Base-by-base conservation (phyloP, 192 early-diverging fungal species). In the Entomortierella parvispora region DNA sequence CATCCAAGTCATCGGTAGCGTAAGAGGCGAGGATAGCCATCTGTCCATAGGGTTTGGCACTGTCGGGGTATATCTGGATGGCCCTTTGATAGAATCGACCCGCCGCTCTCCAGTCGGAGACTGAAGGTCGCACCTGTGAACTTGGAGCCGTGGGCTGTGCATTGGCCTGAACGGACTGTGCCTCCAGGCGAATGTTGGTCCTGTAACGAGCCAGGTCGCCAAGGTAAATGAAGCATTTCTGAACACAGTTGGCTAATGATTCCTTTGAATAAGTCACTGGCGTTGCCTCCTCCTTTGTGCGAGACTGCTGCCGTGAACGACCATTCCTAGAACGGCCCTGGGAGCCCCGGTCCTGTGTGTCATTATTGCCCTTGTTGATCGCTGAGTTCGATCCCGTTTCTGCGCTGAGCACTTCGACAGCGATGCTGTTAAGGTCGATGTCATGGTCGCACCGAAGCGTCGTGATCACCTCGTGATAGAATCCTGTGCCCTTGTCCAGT, bases 141-240 rank as follows among this genome's bases (percentile, higher is more conserved):
- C 25, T 62, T 50, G 2, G 15, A 1, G 5, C 44, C 47, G 55
- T 32, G 28, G 51, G 29, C 4, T 67, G 70, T 40, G 51, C 46
- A 33, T 58, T 50, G 45, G 52, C 33, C 33, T 68, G 52, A 43
- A 62, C 45, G 0, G 65, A 49, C 45, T 65, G 69, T 11, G 71
- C 65, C 25, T 75, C 71, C 14, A 66, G 26, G 4, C 67, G 70
- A 46, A 76, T 68, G 26, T 76, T 64, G 8, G 66, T 68, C 44
- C 81, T 77, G 49, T 88, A 88, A 10, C 87, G 71, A 10, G 85
- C 85, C 31, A 88, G 55, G 53, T 88, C 87, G 18, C 87, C 87
- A 52, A 88, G 77, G 47, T 81, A 83, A 28, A 86, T 78, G 32
- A 82, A 84, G 34, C 83, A 84, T 20, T 79, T 76, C 56, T 88